These are phyloP conservation scores for Schoenoplectus tabernaemontani DNA, from an alignment of 202 grass and related monocot species.

Conservation along the genomic window DNA sequence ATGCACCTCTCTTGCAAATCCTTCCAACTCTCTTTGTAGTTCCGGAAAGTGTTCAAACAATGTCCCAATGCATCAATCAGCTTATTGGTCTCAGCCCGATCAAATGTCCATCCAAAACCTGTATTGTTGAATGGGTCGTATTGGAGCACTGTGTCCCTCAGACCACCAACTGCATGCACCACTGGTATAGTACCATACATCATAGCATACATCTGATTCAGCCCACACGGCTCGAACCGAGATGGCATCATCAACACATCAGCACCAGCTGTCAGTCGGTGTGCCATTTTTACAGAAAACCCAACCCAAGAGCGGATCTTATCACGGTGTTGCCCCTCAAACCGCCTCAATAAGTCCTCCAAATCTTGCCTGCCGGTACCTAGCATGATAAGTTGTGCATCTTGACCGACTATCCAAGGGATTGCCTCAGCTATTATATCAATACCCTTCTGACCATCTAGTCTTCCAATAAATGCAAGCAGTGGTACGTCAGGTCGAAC, in stretches of 20 bases:
- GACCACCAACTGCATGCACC: constrained; percentile 75
- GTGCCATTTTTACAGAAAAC: constrained; percentile 72
- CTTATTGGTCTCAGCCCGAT: constrained; percentile 42
- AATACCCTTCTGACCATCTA: constrained; percentile 76
- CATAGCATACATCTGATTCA: constrained; percentile 91
- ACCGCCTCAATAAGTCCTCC: constrained; percentile 47
- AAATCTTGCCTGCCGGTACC: constrained; percentile 62
- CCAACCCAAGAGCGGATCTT: constrained; percentile 65
- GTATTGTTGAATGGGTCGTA: constrained; percentile 53
- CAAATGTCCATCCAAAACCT: constrained; percentile 75
- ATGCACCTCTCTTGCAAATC: constrained; percentile 59
- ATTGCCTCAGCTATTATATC: constrained; percentile 77
- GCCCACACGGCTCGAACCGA: constrained; percentile 80
- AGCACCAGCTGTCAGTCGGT: constrained; percentile 65
- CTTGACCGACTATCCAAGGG: constrained; percentile 61
- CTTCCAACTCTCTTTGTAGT: constrained; percentile 67
- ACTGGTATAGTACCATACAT: constrained; percentile 77
- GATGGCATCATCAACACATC: constrained; percentile 74
- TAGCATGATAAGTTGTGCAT: constrained; percentile 74
- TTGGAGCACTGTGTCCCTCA: constrained; percentile 60
- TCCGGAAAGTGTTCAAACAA: constrained; percentile 68
- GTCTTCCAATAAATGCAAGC: constrained; percentile 66
- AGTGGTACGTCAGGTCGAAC: constrained; percentile 55
- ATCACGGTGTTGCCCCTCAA: constrained; percentile 44
- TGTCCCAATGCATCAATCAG: constrained; percentile 58